A percentile compares a stretch with the other conserved stretches of the same genome.
phyloP scores from a whole-genome alignment of 257 asterid species.

The Solanum piurae region DNA sequence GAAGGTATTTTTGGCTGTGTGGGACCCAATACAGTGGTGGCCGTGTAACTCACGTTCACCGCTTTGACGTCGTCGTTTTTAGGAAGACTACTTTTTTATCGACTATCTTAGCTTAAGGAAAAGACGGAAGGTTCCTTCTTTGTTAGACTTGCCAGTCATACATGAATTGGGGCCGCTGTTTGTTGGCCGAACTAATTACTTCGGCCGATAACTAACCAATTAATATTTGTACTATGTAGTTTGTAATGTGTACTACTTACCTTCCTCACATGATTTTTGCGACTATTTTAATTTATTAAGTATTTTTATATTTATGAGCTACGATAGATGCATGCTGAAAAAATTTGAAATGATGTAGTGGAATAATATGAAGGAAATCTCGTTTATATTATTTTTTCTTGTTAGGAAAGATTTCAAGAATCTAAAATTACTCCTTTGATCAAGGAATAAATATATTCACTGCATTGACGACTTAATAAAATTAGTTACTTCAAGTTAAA shows the following conservation, averaged over 20 bases:
- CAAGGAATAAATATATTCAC: not conserved
- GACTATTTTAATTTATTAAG: no score
- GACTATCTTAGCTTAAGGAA: not conserved
- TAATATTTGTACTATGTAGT: no score
- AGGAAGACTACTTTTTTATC: not conserved
- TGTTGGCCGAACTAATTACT: not conserved
- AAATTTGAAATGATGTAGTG: not conserved
- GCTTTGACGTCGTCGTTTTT: not conserved
- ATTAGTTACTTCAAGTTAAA: not conserved
- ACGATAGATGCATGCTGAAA: accelerated
- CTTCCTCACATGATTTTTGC: no score
- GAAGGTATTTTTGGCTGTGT: not conserved
- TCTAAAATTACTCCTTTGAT: not conserved
- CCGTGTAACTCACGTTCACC: not conserved
- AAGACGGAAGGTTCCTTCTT: not conserved
- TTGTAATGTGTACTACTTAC: not conserved
- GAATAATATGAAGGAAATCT: not conserved
- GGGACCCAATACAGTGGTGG: not conserved
- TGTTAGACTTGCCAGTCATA: not conserved
- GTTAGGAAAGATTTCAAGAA: not conserved
- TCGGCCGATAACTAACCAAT: no score
- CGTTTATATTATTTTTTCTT: not conserved
- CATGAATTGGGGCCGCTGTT: not conserved
- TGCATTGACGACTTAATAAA: not conserved
- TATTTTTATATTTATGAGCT: accelerated